Evolutionary conservation across 2,329 filamentous ascomycete genomes (phyloP).

Genomic region (Fusarium humuli): DNA sequence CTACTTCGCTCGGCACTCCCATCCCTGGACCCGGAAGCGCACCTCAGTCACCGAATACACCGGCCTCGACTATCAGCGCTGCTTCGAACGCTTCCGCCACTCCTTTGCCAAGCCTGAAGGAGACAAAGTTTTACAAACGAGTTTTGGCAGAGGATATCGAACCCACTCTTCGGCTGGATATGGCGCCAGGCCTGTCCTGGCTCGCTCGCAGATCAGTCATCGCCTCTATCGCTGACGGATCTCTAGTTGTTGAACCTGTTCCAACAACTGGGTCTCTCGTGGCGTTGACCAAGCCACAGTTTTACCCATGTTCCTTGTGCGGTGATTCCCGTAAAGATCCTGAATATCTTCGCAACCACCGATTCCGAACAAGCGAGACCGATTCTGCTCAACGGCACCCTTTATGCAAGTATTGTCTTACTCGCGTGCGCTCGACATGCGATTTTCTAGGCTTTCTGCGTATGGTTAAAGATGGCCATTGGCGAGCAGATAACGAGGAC

Average conservation of each 20-base stretch:
- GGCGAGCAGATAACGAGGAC: constrained; percentile 84
- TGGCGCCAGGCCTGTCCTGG: constrained; percentile 92
- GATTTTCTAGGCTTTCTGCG: constrained; percentile 93
- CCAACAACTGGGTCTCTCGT: constrained; percentile 67
- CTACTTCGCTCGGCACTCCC: constrained; percentile 66
- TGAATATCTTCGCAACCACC: constrained; percentile 80
- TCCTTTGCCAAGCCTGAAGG: constrained; percentile 76
- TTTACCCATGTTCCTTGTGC: constrained; percentile 84
- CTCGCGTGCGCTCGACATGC: constrained; percentile 85
- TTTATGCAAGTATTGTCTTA: constrained; percentile 88
- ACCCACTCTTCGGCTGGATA: constrained; percentile 89
- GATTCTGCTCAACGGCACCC: constrained; percentile 90
- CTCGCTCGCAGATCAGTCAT: constrained; percentile 87
- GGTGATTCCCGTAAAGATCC: constrained; percentile 82
- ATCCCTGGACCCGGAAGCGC: constrained; percentile 63
- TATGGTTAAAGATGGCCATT: constrained; percentile 92
- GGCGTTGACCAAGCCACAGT: constrained; percentile 63
- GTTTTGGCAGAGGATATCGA: constrained; percentile 91
- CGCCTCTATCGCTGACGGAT: constrained; percentile 84
- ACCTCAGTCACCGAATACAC: constrained; percentile 69
- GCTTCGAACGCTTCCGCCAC: constrained; percentile 53
- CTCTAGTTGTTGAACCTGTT: constrained; percentile 89
- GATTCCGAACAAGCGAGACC: constrained; percentile 88
- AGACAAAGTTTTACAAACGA: constrained; percentile 94
- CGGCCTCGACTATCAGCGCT: constrained; percentile 63